Base-by-base conservation (phyloP, 2,329 filamentous ascomycete species). In the Sclerotinia glacialis region DNA sequence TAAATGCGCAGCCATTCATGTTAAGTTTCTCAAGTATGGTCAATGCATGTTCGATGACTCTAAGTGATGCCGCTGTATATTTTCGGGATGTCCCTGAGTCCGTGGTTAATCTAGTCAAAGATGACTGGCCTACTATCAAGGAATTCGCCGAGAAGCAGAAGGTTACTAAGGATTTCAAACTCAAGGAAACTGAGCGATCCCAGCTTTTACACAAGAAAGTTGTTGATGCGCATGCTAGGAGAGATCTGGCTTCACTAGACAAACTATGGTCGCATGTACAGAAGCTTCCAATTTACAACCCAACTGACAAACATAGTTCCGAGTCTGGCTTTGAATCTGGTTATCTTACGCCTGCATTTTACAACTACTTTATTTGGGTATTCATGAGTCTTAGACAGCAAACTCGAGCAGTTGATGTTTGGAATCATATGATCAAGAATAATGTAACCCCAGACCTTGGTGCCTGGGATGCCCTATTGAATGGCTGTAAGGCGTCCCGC, bases 401-500 rank as follows among this genome's bases (percentile, higher is more conserved):
- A 5, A 71, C 78, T 42, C 74, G 76, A 14, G 82, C 83, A 0
- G 78, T 86, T n/a, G 77, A 82, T 37, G 79, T 85, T 3, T 87
- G 85, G 85, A 85, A 85, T 66, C 76, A 81, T 67, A 84, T 86
- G 82, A 74, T 83, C 18, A 75, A 78, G 53, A 77, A 83, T 62
- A 85, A 83, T 1, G 74, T 89, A 40, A 76, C 79, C 66, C 88
- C 90, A 18, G 87, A 83, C 8, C 72, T 89, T 65, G 83, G 80
- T 71, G 89, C 90, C 0, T 95, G 90, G 85, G 89, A 87, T 49
- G 80, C 85, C 53, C 89, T 95, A 84, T 85, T 95, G 71, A 82
- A 85, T 66, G 91, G 91, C 1, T 92, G 88, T 77, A 85, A 83
- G 73, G 82, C 80, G 60, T 82, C 85, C 60, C 81, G 81, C 64